Evolutionary conservation across 202 grass and related monocot species (phyloP).

Genomic region (Hordeum pubiflorum): DNA sequence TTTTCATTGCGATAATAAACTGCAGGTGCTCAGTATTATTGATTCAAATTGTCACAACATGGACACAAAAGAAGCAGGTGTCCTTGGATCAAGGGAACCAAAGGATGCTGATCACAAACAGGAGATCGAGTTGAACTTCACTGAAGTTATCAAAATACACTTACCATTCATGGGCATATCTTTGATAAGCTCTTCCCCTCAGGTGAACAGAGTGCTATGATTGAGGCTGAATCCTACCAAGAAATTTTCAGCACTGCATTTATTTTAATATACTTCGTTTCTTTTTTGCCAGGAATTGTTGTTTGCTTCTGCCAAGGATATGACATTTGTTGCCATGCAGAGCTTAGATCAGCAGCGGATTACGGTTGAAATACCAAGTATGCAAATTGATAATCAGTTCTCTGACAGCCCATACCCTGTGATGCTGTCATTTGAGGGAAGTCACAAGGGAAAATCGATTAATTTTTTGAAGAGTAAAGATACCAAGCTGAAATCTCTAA

Average conservation of each 20-base stretch:
- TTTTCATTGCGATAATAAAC: slow-evolving; percentile 35
- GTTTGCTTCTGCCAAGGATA: slow-evolving; percentile 84
- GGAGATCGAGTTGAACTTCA: slow-evolving; percentile 53
- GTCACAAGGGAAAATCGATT: slow-evolving; percentile 52
- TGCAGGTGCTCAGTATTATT: slow-evolving; percentile 81
- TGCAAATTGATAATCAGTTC: slow-evolving; percentile 99
- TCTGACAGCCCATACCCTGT: slow-evolving; percentile 81
- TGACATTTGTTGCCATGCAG: slow-evolving; percentile 69
- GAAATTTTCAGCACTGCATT: not conserved
- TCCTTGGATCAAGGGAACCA: slow-evolving; percentile 64
- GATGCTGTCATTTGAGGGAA: slow-evolving; percentile 77
- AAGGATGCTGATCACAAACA: slow-evolving; percentile 70
- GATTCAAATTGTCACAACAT: slow-evolving; percentile 78
- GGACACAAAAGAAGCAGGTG: slow-evolving; percentile 61
- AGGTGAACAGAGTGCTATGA: slow-evolving; percentile 41
- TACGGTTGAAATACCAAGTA: slow-evolving; percentile 56
- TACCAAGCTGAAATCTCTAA: slow-evolving; percentile 47
- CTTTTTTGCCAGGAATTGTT: slow-evolving; percentile 72
- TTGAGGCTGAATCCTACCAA: not conserved
- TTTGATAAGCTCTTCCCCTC: slow-evolving; percentile 84
- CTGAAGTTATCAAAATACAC: slow-evolving; percentile 69
- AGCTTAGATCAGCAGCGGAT: slow-evolving; percentile 82
- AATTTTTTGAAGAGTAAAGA: slow-evolving; percentile 73
- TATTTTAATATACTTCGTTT: slow-evolving; percentile 22
- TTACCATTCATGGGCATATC: slow-evolving; percentile 85